Percentiles rank a stretch among this genome's conserved stretches.
Evolutionary conservation across 331 rosid genomes (phyloP).

Genomic region (Saraca asoca): DNA sequence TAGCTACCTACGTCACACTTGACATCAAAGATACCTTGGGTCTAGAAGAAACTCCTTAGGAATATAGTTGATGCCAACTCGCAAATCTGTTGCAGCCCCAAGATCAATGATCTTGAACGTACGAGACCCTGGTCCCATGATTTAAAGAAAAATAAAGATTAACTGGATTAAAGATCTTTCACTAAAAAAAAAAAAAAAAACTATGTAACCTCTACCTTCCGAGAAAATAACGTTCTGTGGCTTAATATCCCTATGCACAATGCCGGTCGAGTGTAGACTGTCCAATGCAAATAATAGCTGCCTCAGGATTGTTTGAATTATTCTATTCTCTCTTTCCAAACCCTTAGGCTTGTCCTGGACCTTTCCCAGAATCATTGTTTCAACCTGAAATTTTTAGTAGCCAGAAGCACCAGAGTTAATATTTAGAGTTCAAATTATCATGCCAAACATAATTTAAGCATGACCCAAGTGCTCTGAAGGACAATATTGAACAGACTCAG

Average conservation of each 20-base stretch:
- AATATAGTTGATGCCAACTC: constrained; percentile 95
- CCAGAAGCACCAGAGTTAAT: constrained; percentile 24
- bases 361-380: constrained; percentile 78
- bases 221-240: constrained; percentile 96
- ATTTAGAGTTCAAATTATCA: constrained; percentile 19
- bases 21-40: constrained; percentile 68
- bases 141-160: constrained; percentile 26
- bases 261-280: constrained; percentile 93
- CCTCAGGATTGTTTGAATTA: constrained; percentile 84
- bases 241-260: constrained; percentile 96
- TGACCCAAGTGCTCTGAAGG: constrained; percentile 9
- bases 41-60: constrained; percentile 97
- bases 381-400: constrained; percentile 70
- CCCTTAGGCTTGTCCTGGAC: constrained; percentile 82
- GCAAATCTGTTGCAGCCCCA: constrained; percentile 93
- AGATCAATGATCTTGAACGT: constrained; percentile 93
- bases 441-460: constrained; percentile 16
- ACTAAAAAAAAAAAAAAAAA: constrained; percentile 19
- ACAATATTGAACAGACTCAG: constrained; percentile 3
- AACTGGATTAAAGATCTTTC: constrained; percentile 19
- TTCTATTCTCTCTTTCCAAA: constrained; percentile 83
- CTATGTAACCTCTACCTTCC: constrained; percentile 60
- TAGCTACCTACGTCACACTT: constrained; percentile 22
- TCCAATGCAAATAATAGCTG: constrained; percentile 88
- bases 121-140: constrained; percentile 70